Conservation (phyloP, 1,139 yeast species). For the Blastobotrys elegans region DNA sequence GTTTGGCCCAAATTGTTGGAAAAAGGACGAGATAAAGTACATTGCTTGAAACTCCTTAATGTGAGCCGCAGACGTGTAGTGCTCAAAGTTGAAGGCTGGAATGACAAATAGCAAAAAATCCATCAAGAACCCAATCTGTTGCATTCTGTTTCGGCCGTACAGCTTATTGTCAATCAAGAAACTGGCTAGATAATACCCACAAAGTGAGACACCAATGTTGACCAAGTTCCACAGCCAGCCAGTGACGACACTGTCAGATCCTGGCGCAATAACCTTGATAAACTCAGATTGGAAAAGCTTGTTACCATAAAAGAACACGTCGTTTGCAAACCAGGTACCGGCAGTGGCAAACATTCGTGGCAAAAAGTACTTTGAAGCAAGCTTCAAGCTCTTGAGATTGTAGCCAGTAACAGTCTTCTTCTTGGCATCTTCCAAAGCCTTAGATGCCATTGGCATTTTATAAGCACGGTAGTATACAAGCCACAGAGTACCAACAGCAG, state of each 20-base stretch:
- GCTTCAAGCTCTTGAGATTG: conserved; percentile 31
- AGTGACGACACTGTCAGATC: conserved; percentile 72
- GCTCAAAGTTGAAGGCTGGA: conserved; percentile 59
- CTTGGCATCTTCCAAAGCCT: conserved; percentile 29
- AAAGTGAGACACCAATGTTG: conserved; percentile 63
- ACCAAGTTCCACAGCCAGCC: conserved; percentile 64
- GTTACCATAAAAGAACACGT: conserved; percentile 89
- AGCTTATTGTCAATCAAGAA: conserved; percentile 51
- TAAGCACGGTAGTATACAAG: conserved; percentile 36
- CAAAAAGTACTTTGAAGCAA: conserved; percentile 53
- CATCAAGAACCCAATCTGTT: conserved; percentile 54
- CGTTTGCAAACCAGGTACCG: conserved; percentile 93
- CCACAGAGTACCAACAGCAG: conserved; percentile 38
- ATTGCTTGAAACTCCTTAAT: conserved; percentile 53
- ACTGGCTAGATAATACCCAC: conserved; percentile 60
- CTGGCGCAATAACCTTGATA: conserved; percentile 56
- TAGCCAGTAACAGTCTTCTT: conserved; percentile 36
- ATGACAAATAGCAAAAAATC: conserved; percentile 54
- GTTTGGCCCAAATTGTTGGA: conserved; percentile 81
- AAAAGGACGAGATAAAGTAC: conserved; percentile 59
- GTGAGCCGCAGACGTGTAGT: conserved; percentile 41
- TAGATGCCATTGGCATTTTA: conserved; percentile 36
- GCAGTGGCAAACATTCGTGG: conserved; percentile 95
- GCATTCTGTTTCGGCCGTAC: conserved; percentile 57
- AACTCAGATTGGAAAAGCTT: conserved; percentile 72